Evolutionary conservation across 768 basidiomycete species (phyloP), one percentile per base, ranked within the genome.

Genomic region (Cyclocybe cylindracea): DNA sequence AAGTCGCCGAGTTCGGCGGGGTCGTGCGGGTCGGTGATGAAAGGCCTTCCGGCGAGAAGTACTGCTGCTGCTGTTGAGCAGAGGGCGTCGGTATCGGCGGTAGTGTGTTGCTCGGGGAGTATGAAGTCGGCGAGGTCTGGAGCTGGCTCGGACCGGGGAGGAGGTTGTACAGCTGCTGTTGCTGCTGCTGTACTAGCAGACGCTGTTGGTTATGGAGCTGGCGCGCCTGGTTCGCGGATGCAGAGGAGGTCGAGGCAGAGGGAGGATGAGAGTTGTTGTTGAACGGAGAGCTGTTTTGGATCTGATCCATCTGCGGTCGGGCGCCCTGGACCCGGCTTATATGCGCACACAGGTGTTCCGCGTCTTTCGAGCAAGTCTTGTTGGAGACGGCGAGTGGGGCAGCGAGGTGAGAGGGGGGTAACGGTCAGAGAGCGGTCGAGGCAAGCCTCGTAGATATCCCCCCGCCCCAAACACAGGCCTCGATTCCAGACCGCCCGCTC

Each of bases 1-100:
- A 63, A 33, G 44, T 1, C 56, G 50, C 54, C 41, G 67, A 51
- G 36, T 63, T 51, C 0, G 69, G 58, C n/a, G 66, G 61, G 32
- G 68, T 59, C 6, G 63, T n/a, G 47, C 63, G 67, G 24, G 66
- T 54, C 56, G 62, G 66, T 50, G 50, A 55, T 18, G 50, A 49
- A 19, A 53, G 46, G 35, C 39, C 48, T 46, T 55, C 49, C 34
- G 35, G 44, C 35, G 39, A 36, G 51, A 50, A 62, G 49, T 51
- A 51, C 40, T 46, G 65, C 39, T 51, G 56, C 56, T 39, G 57
- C 54, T 34, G 61, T 54, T 10, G 60, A 43, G 35, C 33, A 56
- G 50, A 48, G n/a, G 49, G 16, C 10, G 49, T 45, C 10, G 56
- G 40, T 40, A 56, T 55, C 38, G 50, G 54, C 18, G 51, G 51